phyloP scores from a whole-genome alignment of 2,329 filamentous ascomycete species.

The Pyrenochaeta sp. region DNA sequence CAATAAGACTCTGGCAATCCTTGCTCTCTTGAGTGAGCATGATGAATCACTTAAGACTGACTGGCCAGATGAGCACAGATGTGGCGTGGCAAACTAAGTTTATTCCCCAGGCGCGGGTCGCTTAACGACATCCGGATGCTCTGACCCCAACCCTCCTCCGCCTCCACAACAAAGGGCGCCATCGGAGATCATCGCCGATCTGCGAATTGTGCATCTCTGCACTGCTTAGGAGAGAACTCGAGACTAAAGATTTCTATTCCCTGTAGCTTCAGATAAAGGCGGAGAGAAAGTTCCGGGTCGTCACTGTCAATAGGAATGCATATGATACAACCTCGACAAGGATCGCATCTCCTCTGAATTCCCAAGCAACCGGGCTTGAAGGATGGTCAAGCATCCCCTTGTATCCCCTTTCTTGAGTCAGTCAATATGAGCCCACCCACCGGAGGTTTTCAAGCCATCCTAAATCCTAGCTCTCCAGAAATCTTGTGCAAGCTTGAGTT shows the following conservation, averaged over 20 bases:
- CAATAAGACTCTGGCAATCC: background rate
- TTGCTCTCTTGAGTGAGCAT: background rate
- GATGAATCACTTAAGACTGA: background rate
- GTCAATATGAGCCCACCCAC: background rate
- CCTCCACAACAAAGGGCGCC: constrained; percentile 5
- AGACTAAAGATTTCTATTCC: background rate
- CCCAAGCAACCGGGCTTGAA: background rate
- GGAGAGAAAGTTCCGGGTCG: background rate
- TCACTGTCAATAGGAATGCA: background rate
- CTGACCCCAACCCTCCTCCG: background rate
- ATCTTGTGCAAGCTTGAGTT: background rate
- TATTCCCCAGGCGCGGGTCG: background rate
- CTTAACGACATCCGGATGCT: constrained; percentile 5
- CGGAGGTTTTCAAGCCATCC: background rate
- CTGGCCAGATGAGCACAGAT: background rate
- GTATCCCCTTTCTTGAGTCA: background rate
- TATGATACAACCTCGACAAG: background rate
- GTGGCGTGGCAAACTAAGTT: background rate
- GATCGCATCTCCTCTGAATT: background rate
- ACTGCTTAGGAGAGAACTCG: background rate
- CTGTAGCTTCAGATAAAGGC: background rate
- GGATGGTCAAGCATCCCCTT: background rate
- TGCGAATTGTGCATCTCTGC: background rate
- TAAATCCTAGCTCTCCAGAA: background rate
- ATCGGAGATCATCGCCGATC: constrained; percentile 7